Base-by-base conservation (phyloP, 441 rosid species). In the Pelargonium myrrhifolium region DNA sequence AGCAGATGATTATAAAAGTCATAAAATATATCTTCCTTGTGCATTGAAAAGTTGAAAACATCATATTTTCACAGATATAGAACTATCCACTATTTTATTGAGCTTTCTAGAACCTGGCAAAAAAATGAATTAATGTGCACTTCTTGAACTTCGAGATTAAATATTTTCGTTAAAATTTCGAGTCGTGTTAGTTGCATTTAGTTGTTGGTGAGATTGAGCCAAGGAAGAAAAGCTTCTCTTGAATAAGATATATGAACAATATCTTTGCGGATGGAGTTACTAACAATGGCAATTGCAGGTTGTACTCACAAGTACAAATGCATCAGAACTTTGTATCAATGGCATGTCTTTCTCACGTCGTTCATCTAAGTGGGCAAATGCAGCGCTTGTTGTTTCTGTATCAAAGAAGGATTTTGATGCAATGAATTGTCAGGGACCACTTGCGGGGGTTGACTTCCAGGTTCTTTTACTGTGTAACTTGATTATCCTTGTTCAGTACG, bases 261-360 rank as follows among this genome's bases (percentile, higher is more conserved):
- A 53, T 67, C n/a, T 24, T 37, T 15, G 22, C 4, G 59, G 14
- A 43, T 67, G 49, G 43, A 59, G 7, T 58, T 43, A 37, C 60
- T 70, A 70, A 21, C 43, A 53, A 37, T 67, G 62, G 66, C 68
- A 45, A 6, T 65, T 75, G n/a, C 89, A 90, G 97, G 94, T 90
- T 74, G 97, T 93, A 80, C 90, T 89, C 65, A 93, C 97, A 9
- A 86, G 97, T 71, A 90, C 96, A 56, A 71, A 80, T 76, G 93
- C 93, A 40, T 81, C 85, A 17, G 98, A 90, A 82, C 81, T 93
- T 28, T 93, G 97, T 80, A 81, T 90, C 79, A 93, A 93, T 43
- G 98, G 95, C 74, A 93, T 93, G 98, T 89, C 98, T 47, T 93
- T 93, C 77, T 93, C 97, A 78, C 90, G 90, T 9, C 94, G 95